Evolutionary conservation across 169 alveolate genomes (phyloP).

Genomic region (Plasmodium coatneyi): DNA sequence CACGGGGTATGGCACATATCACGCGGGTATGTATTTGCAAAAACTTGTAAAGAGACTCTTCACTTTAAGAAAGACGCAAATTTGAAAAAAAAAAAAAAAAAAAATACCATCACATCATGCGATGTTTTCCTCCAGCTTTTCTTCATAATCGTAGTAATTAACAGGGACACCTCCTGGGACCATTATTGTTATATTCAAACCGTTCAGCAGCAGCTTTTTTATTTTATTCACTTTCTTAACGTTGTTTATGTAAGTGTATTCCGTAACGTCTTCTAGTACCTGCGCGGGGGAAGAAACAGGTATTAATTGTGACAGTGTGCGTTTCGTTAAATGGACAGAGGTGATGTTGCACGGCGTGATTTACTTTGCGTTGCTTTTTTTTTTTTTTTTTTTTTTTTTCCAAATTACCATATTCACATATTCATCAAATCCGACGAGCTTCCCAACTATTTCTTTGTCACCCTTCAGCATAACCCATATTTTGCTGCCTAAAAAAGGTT

Average conservation of each 20-base stretch:
- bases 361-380: background rate
- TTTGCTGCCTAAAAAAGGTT: conserved; percentile 86
- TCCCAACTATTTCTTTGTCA: conserved; percentile 91
- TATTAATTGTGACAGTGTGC: background rate
- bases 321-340: background rate
- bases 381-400: conserved; percentile 17
- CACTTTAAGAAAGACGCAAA: background rate
- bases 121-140: conserved; percentile 68
- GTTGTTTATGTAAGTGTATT: conserved; percentile 84
- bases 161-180: conserved; percentile 89
- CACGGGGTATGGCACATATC: background rate
- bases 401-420: conserved; percentile 91
- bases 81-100: conserved; percentile 4
- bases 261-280: conserved; percentile 91
- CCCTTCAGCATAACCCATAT: conserved; percentile 92
- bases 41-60: background rate
- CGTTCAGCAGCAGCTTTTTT: conserved; percentile 85
- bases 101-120: conserved; percentile 4
- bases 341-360: no score
- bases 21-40: background rate
- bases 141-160: conserved; percentile 76
- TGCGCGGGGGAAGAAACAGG: conserved; percentile 7
- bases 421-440: conserved; percentile 94
- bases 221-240: conserved; percentile 84
- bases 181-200: conserved; percentile 88